Base-by-base conservation (phyloP, 1,284 basidiomycete genomes). In the Boletus sp. region DNA sequence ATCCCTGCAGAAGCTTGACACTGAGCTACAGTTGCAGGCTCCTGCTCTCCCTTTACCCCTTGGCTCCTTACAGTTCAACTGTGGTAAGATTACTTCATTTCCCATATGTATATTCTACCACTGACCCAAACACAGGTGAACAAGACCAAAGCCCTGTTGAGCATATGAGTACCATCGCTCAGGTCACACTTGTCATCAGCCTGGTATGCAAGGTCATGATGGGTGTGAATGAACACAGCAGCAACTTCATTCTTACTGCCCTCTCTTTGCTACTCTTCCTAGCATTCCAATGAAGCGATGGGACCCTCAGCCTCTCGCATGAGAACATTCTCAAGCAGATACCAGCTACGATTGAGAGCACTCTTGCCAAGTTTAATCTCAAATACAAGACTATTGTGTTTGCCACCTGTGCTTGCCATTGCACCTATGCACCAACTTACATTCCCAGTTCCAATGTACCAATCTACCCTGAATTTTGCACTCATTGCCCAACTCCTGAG, bases 261-360 rank as follows among this genome's bases (percentile, higher is more conserved):
- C 52, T 62, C 33, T 56, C 45, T 3, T 12, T 62, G n/a, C 11
- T 61, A 7, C 49, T 64, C 22, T 64, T 35, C 48, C 43, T 63
- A 2, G 60, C 42, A 0, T 63, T 63, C 36, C 48, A 56, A 51
- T 3, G 7, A 4, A 8, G 1, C 16, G 12, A 62, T 13, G 31
- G 52, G 8, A 48, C 36, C 6, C 50, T 62, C 6, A 37, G 53
- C 13, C 11, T 41, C 20, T 20, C 18, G 0, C 56, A 64, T 6
- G 18, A 64, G 15, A 55, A 59, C 5, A 7, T 59, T 13, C 15
- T 65, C 24, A 29, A 36, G 43, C 60, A 64, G 29, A 52, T 64
- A 15, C 60, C 60, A 18, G 11, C 47, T 7, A 62, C 43, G 1
- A 62, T 57, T 1, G n/a, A 51, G 16, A 49, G 22, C 0, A 46